A percentile compares a stretch with the other conserved stretches of the same genome.
These are phyloP conservation scores for Agrocybe praecox DNA, from an alignment of 768 basidiomycete genomes.

Conservation along the genomic window DNA sequence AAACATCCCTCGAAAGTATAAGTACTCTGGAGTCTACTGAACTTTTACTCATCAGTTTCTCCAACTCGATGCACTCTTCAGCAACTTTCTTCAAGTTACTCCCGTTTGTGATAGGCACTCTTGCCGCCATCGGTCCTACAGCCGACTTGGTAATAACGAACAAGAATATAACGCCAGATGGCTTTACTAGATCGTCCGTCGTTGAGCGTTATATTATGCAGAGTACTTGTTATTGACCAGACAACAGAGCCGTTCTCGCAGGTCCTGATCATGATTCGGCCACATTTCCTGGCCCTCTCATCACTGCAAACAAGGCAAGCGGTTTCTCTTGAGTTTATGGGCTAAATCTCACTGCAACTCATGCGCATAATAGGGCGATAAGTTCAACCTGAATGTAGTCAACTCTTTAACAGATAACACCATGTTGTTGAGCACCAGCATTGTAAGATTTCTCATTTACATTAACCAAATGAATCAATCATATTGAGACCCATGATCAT, in stretches of 20 bases:
- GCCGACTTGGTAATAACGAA: slow-evolving; percentile 1
- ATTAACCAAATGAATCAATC: not conserved
- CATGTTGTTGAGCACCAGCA: slow-evolving; percentile 50
- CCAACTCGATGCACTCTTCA: not conserved
- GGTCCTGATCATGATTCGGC: slow-evolving; percentile 6
- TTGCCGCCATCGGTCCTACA: not conserved
- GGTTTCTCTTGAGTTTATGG: too few species aligned
- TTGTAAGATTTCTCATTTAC: slow-evolving; percentile 34
- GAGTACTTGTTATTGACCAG: not conserved
- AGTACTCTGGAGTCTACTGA: not conserved
- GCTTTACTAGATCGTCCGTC: slow-evolving; percentile 5
- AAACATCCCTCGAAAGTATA: not conserved
- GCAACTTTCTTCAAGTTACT: not conserved
- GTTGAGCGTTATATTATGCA: not conserved
- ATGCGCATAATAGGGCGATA: slow-evolving; percentile 28
- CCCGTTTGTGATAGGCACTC: not conserved
- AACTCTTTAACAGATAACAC: slow-evolving; percentile 44
- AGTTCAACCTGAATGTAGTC: slow-evolving; percentile 47
- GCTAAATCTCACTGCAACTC: too few species aligned
- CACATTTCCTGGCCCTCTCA: slow-evolving; percentile 22
- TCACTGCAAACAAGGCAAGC: slow-evolving; percentile 18
- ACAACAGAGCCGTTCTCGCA: slow-evolving; percentile 11
- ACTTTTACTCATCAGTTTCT: not conserved
- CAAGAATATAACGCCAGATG: slow-evolving; percentile 4
- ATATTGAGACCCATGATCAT: not conserved